phyloP scores from a whole-genome alignment of 495 filamentous ascomycete species.

The Penicillium samsonianum region DNA sequence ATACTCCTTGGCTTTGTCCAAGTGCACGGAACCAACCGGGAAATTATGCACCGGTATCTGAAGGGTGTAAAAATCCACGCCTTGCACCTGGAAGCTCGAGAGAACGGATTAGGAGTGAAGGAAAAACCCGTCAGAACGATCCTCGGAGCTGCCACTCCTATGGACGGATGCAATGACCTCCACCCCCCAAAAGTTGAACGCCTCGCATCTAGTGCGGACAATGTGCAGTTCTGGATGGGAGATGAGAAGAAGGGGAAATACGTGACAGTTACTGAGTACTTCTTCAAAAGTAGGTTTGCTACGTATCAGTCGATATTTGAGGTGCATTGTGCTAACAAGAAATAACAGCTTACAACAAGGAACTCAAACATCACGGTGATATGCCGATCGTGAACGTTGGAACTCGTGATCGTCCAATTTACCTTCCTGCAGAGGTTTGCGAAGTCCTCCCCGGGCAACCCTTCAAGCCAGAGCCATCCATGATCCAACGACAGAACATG shows the following conservation, averaged over 20 bases:
- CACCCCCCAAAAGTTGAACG: neutral
- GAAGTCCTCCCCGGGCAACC: slow-evolving; percentile 62
- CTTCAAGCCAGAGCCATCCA: slow-evolving; percentile 39
- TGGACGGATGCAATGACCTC: slow-evolving; percentile 4
- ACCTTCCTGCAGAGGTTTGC: slow-evolving; percentile 64
- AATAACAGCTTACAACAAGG: slow-evolving; percentile 17
- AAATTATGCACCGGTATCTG: slow-evolving; percentile 12
- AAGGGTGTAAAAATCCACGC: slow-evolving; percentile 16
- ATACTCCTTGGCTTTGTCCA: slow-evolving; percentile 24
- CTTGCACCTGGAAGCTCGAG: slow-evolving; percentile 6
- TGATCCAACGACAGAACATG: slow-evolving; percentile 58
- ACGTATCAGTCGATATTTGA: neutral
- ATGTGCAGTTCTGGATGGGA: slow-evolving; percentile 18
- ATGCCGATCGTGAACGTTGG: slow-evolving; percentile 71
- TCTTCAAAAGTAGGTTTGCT: slow-evolving; percentile 14
- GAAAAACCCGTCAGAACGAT: slow-evolving; percentile 7
- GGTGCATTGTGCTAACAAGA: neutral
- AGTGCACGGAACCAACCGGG: neutral
- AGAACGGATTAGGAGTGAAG: neutral
- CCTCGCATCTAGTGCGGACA: slow-evolving; percentile 12
- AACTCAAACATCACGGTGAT: slow-evolving; percentile 4
- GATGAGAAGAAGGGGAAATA: slow-evolving; percentile 3
- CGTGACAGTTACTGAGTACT: slow-evolving; percentile 22
- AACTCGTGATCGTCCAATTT: slow-evolving; percentile 50
- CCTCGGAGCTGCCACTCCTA: slow-evolving; percentile 14